Conservation (phyloP, 495 filamentous ascomycete species). For the Penicillium pulvis region DNA sequence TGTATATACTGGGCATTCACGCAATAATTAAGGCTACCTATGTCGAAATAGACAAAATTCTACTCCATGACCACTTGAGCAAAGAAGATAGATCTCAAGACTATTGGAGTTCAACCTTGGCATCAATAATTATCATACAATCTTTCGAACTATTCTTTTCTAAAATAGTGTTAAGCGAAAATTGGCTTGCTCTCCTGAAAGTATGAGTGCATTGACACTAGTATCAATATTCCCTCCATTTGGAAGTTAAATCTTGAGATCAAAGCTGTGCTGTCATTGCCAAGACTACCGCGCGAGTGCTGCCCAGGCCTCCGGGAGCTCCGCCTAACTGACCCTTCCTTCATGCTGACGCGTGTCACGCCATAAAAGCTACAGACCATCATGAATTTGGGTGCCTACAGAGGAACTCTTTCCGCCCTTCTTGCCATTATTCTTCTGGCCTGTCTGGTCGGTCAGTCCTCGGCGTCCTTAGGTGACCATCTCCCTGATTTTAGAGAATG, state of each 20-base stretch:
- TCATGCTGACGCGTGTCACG: constrained; percentile 27
- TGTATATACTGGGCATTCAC: no score
- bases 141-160: neutral
- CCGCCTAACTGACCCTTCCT: constrained; percentile 18
- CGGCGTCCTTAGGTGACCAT: constrained; percentile 81
- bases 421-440: constrained; percentile 42
- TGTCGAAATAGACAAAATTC: no score
- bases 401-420: constrained; percentile 25
- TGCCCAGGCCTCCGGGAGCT: constrained; percentile 21
- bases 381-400: constrained; percentile 32
- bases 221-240: neutral
- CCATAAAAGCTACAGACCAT: constrained; percentile 22
- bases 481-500: constrained; percentile 89
- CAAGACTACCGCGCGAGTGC: constrained; percentile 27
- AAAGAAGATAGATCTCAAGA: no score
- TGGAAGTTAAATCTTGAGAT: neutral
- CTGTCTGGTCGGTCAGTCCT: constrained; percentile 49
- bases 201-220: no score
- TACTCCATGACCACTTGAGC: no score
- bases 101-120: no score
- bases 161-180: constrained; percentile 1
- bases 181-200: no score
- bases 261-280: constrained; percentile 12
- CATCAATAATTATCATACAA: no score
- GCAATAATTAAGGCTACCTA: no score